Percentiles rank a stretch among this genome's conserved stretches.
phyloP scores from a whole-genome alignment of 2,329 filamentous ascomycete genomes.

The Raffaelea albimanens region DNA sequence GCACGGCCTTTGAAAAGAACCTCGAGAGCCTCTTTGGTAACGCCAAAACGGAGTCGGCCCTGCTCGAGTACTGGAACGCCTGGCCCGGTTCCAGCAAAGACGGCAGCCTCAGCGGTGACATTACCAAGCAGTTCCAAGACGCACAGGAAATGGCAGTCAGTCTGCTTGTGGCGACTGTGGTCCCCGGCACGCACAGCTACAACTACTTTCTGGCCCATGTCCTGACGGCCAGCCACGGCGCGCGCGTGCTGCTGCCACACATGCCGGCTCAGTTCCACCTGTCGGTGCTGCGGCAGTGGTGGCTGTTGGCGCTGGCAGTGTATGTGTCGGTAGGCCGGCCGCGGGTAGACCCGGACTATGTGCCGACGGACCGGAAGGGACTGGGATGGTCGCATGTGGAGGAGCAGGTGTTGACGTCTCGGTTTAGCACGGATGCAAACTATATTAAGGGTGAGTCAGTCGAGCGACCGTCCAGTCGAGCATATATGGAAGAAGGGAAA shows the following conservation, averaged over 20 bases:
- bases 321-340: conserved; percentile 73
- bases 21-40: conserved; percentile 58
- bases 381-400: conserved; percentile 70
- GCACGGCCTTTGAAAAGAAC: conserved; percentile 29
- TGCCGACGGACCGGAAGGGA: conserved; percentile 53
- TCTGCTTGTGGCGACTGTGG: conserved; percentile 52
- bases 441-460: conserved; percentile 64
- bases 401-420: conserved; percentile 58
- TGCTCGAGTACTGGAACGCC: conserved; percentile 86
- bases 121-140: conserved; percentile 64
- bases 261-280: conserved; percentile 66
- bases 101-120: conserved; percentile 29
- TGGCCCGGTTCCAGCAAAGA: conserved; percentile 48
- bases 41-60: conserved; percentile 46
- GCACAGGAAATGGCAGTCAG: conserved; percentile 55
- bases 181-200: conserved; percentile 53
- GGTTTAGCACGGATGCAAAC: conserved; percentile 64
- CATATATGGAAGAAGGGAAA: no score
- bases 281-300: conserved; percentile 75
- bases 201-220: conserved; percentile 79
- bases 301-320: conserved; percentile 68
- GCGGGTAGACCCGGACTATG: conserved; percentile 54
- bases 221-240: conserved; percentile 77
- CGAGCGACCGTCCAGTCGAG: neutral
- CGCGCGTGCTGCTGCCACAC: conserved; percentile 73